phyloP scores from a whole-genome alignment of 1,284 basidiomycete species.

The Cryptococcus depauperatus region DNA sequence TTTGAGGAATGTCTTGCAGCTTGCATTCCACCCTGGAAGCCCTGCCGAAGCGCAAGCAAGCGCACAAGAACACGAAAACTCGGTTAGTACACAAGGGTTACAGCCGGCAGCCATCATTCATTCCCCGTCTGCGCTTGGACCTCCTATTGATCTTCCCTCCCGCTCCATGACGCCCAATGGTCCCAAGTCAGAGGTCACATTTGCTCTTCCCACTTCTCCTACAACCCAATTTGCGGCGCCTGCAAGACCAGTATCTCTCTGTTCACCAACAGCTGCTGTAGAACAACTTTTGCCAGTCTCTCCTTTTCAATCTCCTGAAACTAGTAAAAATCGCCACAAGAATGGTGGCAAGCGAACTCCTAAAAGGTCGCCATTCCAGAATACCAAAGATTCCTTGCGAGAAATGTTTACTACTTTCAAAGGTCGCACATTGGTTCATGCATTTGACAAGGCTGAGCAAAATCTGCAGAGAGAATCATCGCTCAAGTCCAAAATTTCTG shows the following conservation, averaged over 20 bases:
- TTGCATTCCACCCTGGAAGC: background rate
- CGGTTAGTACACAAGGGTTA: background rate
- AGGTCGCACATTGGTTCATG: background rate
- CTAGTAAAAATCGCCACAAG: background rate
- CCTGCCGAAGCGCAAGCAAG: background rate
- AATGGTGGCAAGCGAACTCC: too few relatives aligned
- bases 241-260: constrained; percentile 20
- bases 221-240: constrained; percentile 9
- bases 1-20: background rate
- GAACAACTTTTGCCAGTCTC: constrained; percentile 7
- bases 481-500: constrained; percentile 11
- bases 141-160: constrained; percentile 1
- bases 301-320: background rate
- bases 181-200: background rate
- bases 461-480: background rate
- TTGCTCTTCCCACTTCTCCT: background rate
- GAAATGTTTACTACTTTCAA: background rate
- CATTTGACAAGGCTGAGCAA: background rate
- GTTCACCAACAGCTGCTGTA: constrained; percentile 22
- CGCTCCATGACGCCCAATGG: background rate
- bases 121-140: background rate
- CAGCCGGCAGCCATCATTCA: background rate
- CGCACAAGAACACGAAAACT: background rate
- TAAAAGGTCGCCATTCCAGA: background rate
- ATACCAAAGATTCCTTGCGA: background rate